phyloP scores from a whole-genome alignment of 306 rosid species.

The Bauhinia variegata region DNA sequence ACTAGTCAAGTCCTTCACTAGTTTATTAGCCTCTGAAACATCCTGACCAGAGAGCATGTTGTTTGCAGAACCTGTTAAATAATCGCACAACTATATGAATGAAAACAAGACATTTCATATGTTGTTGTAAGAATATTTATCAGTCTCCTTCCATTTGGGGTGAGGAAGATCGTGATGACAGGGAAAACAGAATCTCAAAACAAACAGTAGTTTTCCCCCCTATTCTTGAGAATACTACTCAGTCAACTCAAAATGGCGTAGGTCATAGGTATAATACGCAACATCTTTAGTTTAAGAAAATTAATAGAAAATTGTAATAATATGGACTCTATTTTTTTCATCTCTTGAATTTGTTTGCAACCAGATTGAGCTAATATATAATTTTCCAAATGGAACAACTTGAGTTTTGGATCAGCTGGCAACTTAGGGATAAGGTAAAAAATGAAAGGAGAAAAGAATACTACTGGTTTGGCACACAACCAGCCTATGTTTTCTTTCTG shows the following conservation, averaged over 20 bases:
- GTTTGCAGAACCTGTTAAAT: conserved; percentile 66
- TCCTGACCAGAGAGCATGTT: conserved; percentile 77
- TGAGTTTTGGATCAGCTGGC: background rate
- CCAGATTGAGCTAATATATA: background rate
- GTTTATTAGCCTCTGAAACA: conserved; percentile 62
- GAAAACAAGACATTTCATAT: background rate
- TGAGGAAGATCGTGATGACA: background rate
- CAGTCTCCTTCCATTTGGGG: background rate
- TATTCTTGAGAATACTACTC: background rate
- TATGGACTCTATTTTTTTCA: conserved; percentile 1
- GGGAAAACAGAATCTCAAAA: background rate
- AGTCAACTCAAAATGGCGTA: background rate
- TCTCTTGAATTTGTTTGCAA: background rate
- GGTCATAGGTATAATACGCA: no score
- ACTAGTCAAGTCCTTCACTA: conserved; percentile 59
- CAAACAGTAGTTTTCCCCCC: background rate
- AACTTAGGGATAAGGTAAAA: background rate
- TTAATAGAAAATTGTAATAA: background rate
- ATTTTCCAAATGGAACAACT: background rate
- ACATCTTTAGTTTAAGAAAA: background rate
- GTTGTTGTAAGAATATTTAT: no score
- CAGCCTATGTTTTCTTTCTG: background rate
- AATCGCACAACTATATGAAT: background rate
- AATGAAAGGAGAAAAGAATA: background rate
- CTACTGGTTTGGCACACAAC: no score